Percentiles rank a stretch among this genome's conserved stretches.
Conservation (phyloP, 768 basidiomycete genomes). For the Brasilioporus rufonigricans region DNA sequence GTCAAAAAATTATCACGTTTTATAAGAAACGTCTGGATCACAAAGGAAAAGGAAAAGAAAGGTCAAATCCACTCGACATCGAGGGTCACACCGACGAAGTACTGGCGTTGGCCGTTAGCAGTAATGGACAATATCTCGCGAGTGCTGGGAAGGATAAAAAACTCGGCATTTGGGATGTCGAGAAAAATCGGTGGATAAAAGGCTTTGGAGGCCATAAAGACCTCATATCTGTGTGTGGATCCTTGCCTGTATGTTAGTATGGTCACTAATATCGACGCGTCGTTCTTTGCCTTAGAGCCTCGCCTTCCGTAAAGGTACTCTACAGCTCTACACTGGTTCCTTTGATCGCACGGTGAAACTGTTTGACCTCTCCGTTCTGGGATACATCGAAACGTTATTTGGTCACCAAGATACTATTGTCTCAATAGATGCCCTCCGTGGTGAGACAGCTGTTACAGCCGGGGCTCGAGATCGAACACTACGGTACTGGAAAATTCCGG, state of each 20-base stretch:
- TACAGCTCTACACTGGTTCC: slow-evolving; percentile 68
- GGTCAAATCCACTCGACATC: slow-evolving; percentile 44
- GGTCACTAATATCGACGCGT: background rate
- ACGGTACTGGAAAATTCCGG: slow-evolving; percentile 94
- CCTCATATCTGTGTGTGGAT: slow-evolving; percentile 57
- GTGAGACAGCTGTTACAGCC: slow-evolving; percentile 81
- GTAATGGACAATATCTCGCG: slow-evolving; percentile 81
- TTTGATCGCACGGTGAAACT: slow-evolving; percentile 89
- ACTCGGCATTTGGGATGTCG: slow-evolving; percentile 84
- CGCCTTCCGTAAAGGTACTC: slow-evolving; percentile 74
- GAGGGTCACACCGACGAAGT: slow-evolving; percentile 89
- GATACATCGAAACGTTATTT: slow-evolving; percentile 94
- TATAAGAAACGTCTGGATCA: slow-evolving; percentile 53
- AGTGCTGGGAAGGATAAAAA: slow-evolving; percentile 84
- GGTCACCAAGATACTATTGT: slow-evolving; percentile 93
- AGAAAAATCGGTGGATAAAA: slow-evolving; percentile 72
- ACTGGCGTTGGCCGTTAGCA: slow-evolving; percentile 76
- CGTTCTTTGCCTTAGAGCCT: slow-evolving; percentile 47
- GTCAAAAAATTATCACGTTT: slow-evolving; percentile 56
- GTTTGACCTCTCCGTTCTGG: slow-evolving; percentile 79
- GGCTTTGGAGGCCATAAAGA: slow-evolving; percentile 79
- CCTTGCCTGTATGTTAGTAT: slow-evolving; percentile 39
- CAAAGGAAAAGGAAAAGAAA: slow-evolving; percentile 59
- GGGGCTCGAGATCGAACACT: slow-evolving; percentile 90
- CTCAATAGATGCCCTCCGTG: slow-evolving; percentile 73